Evolutionary conservation across 1,139 yeast genomes (phyloP).

Genomic region (Diutina pseudorugosa): DNA sequence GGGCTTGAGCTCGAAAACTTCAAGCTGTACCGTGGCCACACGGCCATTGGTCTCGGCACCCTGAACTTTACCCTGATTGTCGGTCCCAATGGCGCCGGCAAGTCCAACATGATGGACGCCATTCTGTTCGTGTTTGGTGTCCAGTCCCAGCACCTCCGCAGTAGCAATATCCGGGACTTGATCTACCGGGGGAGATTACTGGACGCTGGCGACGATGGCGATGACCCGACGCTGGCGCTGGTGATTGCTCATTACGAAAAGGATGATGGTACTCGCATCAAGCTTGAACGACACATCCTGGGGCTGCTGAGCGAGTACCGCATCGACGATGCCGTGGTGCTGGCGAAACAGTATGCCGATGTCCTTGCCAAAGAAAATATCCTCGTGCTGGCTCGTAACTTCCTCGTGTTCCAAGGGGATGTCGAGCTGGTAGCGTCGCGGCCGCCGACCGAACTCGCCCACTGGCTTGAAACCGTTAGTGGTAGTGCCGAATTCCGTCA

Average conservation of each 20-base stretch:
- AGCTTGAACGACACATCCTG: constrained; percentile 44
- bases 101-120: constrained; percentile 97
- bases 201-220: constrained; percentile 4
- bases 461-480: constrained; percentile 67
- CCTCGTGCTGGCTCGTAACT: constrained; percentile 79
- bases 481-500: constrained; percentile 61
- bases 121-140: constrained; percentile 91
- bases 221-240: constrained; percentile 32
- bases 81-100: constrained; percentile 98
- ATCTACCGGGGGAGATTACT: constrained; percentile 60
- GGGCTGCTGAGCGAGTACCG: constrained; percentile 59
- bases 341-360: constrained; percentile 53
- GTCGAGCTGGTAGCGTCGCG: constrained; percentile 91
- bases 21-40: constrained; percentile 77
- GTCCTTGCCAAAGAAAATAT: constrained; percentile 73
- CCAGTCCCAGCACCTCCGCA: constrained; percentile 64
- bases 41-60: constrained; percentile 71
- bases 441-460: constrained; percentile 63
- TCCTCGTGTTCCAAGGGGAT: constrained; percentile 93
- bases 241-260: constrained; percentile 74
- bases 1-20: constrained; percentile 75
- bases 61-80: constrained; percentile 81
- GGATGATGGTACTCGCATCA: constrained; percentile 39
- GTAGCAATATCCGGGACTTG: constrained; percentile 60
- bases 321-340: constrained; percentile 50